Conservation (phyloP, 1,139 yeast genomes). For the Blastobotrys apis region DNA sequence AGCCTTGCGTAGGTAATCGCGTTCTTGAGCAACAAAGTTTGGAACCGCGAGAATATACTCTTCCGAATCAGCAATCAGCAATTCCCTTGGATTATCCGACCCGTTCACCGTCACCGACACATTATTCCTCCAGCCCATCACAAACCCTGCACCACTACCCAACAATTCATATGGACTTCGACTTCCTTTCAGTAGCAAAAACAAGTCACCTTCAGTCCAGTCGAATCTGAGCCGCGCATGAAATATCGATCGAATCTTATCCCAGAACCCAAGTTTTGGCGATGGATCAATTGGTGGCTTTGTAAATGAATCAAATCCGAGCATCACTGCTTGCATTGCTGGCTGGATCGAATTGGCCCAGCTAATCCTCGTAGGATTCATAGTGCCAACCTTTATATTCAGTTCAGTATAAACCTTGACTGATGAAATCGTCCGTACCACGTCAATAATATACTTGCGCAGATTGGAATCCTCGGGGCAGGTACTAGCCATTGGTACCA, state of each 20-base stretch:
- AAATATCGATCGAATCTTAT: constrained; percentile 55
- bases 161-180: constrained; percentile 69
- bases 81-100: constrained; percentile 55
- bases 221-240: constrained; percentile 51
- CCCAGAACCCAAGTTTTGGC: constrained; percentile 78
- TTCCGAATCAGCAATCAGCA: constrained; percentile 61
- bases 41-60: constrained; percentile 68
- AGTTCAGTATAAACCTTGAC: constrained; percentile 69
- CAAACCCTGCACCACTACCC: constrained; percentile 73
- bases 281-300: constrained; percentile 82
- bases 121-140: constrained; percentile 69
- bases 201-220: constrained; percentile 49
- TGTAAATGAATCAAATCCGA: constrained; percentile 76
- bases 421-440: constrained; percentile 74
- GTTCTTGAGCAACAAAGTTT: constrained; percentile 34
- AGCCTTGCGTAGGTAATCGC: constrained; percentile 29
- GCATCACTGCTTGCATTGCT: constrained; percentile 76
- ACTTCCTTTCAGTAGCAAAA: constrained; percentile 60
- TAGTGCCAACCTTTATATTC: constrained; percentile 51
- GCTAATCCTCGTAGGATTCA: constrained; percentile 60
- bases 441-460: constrained; percentile 49
- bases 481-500: constrained; percentile 45
- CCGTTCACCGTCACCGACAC: constrained; percentile 60
- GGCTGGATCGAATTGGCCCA: constrained; percentile 90
- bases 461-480: constrained; percentile 36